phyloP scores from a whole-genome alignment of 305 asterid genomes.

The Plantago rigida region DNA sequence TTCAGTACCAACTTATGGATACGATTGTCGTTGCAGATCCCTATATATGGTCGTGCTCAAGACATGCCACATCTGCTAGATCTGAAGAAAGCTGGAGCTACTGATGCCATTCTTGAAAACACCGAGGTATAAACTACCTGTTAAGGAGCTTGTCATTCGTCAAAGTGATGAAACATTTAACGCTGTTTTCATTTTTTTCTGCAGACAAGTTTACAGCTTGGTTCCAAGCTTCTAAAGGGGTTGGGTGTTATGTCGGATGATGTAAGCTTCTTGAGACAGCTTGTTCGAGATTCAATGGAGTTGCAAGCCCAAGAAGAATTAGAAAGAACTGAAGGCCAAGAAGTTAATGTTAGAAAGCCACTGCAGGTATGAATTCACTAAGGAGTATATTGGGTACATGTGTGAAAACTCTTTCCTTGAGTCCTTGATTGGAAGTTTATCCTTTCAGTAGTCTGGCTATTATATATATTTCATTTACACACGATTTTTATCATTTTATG shows the following conservation, averaged over 20 bases:
- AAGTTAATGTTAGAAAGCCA: conserved; percentile 51
- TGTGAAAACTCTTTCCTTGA: neutral
- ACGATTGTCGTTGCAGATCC: conserved; percentile 44
- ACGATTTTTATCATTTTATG: neutral
- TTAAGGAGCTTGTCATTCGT: conserved; percentile 9
- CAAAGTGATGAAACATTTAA: conserved; percentile 11
- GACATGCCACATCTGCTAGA: conserved; percentile 78
- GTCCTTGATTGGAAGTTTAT: neutral
- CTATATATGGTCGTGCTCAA: conserved; percentile 87
- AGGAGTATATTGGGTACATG: neutral
- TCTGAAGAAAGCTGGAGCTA: conserved; percentile 89
- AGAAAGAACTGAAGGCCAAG: conserved; percentile 41
- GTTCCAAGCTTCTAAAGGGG: conserved; percentile 84
- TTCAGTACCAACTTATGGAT: conserved; percentile 11
- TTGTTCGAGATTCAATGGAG: conserved; percentile 86
- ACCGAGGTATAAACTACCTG: conserved; percentile 56
- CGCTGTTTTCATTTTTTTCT: conserved; percentile 20
- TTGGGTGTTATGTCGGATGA: conserved; percentile 91
- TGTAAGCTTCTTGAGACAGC: conserved; percentile 65
- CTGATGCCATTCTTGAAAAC: conserved; percentile 87
- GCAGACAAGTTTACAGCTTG: conserved; percentile 96
- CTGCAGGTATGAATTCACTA: conserved; percentile 46
- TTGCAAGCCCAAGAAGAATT: conserved; percentile 72
- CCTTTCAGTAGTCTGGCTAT: neutral
- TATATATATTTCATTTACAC: neutral